Conservation (phyloP, 1,284 basidiomycete genomes). For the Heterobasidion irregulare region DNA sequence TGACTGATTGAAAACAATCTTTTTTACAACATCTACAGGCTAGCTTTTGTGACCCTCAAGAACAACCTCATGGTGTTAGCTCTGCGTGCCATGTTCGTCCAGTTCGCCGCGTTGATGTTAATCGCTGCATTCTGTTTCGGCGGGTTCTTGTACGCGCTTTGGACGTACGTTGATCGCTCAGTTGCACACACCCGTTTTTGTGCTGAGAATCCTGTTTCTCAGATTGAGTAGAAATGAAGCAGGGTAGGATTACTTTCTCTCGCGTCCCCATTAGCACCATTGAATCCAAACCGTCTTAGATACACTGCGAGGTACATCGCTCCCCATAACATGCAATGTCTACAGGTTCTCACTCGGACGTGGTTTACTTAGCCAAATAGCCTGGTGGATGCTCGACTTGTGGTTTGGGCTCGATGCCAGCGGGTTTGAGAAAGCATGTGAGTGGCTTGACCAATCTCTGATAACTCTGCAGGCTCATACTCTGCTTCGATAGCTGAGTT, state of each 20-base stretch:
- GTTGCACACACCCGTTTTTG: too few species aligned
- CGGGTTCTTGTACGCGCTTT: conserved; percentile 88
- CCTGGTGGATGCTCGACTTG: conserved; percentile 87
- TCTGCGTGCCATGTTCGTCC: conserved; percentile 73
- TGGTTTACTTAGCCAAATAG: conserved; percentile 44
- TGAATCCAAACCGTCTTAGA: background rate
- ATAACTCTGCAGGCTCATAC: background rate
- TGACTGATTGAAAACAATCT: background rate
- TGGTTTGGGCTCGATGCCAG: conserved; percentile 88
- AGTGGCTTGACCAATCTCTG: conserved; percentile 19
- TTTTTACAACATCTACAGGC: conserved; percentile 25
- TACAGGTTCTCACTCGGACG: background rate
- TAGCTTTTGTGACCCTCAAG: conserved; percentile 83
- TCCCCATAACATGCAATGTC: background rate
- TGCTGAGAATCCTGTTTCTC: background rate
- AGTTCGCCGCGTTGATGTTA: conserved; percentile 74
- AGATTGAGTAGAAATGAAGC: conserved; percentile 55
- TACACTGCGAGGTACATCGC: background rate
- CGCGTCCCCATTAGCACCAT: background rate
- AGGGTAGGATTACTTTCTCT: conserved; percentile 25
- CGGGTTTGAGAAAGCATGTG: conserved; percentile 74
- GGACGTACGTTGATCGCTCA: conserved; percentile 54
- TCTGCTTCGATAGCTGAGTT: conserved; percentile 45
- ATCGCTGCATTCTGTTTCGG: conserved; percentile 87
- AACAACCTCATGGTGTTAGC: conserved; percentile 81